These are phyloP conservation scores for Syncephalastrum sp. DNA, from an alignment of 371 early-diverging fungal genomes.

Conservation along the genomic window DNA sequence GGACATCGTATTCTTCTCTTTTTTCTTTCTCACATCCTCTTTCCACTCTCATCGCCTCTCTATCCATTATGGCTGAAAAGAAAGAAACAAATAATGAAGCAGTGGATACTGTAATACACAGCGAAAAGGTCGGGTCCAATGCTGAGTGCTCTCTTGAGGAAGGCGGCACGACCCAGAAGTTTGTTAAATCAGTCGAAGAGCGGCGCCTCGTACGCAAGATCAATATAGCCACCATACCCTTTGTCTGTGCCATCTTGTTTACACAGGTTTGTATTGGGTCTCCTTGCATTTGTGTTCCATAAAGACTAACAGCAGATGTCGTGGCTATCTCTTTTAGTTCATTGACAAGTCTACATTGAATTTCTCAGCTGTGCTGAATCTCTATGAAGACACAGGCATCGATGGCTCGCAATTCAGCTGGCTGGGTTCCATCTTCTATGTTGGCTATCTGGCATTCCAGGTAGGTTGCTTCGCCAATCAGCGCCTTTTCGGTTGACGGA, in stretches of 20 bases:
- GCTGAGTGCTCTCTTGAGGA: no score
- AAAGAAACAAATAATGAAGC: no score
- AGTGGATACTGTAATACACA: no score
- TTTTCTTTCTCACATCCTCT: no score
- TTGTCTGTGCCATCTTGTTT: conserved; percentile 17
- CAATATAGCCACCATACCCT: conserved; percentile 11
- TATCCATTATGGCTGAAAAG: no score
- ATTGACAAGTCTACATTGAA: conserved; percentile 24
- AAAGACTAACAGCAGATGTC: not conserved
- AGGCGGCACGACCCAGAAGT: no score
- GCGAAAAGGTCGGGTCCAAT: no score
- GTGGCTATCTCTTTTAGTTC: conserved; percentile 10
- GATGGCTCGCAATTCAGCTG: conserved; percentile 21
- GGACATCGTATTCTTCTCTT: no score
- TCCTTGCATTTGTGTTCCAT: not conserved
- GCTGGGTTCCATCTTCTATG: conserved; percentile 28
- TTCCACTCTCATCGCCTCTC: no score
- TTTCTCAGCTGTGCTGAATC: conserved; percentile 20
- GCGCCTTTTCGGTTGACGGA: not conserved
- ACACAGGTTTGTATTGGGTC: conserved; percentile 8
- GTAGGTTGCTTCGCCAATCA: no score
- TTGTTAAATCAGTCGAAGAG: conserved; percentile 1
- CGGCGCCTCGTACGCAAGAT: no score
- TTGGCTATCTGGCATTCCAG: conserved; percentile 1
- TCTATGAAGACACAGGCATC: conserved; percentile 14